Evolutionary conservation across 306 rosid species (phyloP).

Genomic region (Nissolia schottii): DNA sequence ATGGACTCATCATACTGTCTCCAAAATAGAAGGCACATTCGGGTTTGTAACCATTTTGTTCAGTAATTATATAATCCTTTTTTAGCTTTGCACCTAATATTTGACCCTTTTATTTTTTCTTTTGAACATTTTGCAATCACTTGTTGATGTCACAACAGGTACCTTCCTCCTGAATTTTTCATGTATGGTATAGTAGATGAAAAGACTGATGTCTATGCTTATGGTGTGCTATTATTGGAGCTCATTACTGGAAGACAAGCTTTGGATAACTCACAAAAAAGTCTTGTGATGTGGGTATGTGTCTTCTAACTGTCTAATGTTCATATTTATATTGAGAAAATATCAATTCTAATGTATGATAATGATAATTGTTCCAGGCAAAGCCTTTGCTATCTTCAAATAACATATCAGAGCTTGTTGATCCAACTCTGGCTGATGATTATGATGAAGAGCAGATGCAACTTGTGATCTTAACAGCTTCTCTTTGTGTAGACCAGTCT

Average conservation of each 20-base stretch:
- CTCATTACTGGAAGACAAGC: constrained; percentile 89
- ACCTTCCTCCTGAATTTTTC: constrained; percentile 99
- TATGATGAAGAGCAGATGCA: constrained; percentile 66
- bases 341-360: background rate
- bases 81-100: background rate
- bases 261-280: constrained; percentile 80
- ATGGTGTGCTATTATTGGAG: constrained; percentile 85
- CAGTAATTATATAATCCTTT: background rate
- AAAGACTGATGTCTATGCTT: constrained; percentile 92
- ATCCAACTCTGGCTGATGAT: constrained; percentile 49
- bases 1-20: constrained; percentile 93
- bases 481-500: constrained; percentile 71
- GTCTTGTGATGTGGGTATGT: constrained; percentile 98
- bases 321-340: constrained; percentile 2
- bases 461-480: constrained; percentile 46
- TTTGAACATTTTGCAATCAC: background rate
- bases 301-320: constrained; percentile 14
- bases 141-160: constrained; percentile 46
- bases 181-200: constrained; percentile 98
- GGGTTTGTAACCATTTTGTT: constrained; percentile 61
- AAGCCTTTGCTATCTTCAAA: constrained; percentile 61
- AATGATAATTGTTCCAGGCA: constrained; percentile 51
- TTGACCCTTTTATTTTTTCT: constrained; percentile 12
- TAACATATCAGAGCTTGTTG: constrained; percentile 54
- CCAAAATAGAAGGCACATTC: constrained; percentile 95